Conservation (phyloP, 768 basidiomycete species). For the Suillus subaureus region DNA sequence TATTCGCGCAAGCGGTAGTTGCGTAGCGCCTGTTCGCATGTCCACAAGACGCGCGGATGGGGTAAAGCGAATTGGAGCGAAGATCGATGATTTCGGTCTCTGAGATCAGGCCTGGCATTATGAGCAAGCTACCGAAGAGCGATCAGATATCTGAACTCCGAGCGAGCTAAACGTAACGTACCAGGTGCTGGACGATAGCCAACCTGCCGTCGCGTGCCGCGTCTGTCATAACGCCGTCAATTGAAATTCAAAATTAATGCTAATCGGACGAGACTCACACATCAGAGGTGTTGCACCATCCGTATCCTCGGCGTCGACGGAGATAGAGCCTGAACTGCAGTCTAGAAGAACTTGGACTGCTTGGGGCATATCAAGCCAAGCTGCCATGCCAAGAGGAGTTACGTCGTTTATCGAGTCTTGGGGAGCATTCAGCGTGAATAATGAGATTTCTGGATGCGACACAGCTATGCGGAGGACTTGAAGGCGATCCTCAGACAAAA, state of each 20-base stretch:
- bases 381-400: conserved; percentile 76
- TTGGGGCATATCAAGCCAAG: conserved; percentile 70
- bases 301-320: conserved; percentile 73
- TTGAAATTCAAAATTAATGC: conserved; percentile 9
- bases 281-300: conserved; percentile 81
- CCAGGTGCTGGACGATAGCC: conserved; percentile 68
- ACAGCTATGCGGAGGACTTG: conserved; percentile 58
- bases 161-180: conserved; percentile 36
- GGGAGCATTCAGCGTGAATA: conserved; percentile 75
- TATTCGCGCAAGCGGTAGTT: conserved; percentile 61
- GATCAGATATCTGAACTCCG: conserved; percentile 13
- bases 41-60: conserved; percentile 67
- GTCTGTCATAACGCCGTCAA: conserved; percentile 45
- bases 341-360: conserved; percentile 68
- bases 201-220: conserved; percentile 74
- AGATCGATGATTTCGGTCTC: conserved; percentile 72
- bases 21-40: conserved; percentile 68
- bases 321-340: conserved; percentile 58
- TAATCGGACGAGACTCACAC: conserved; percentile 55
- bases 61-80: conserved; percentile 67
- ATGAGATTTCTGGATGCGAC: conserved; percentile 57
- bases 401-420: conserved; percentile 71
- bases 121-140: conserved; percentile 47
- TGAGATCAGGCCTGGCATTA: conserved; percentile 73
- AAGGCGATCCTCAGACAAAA: conserved; percentile 59